Conservation (phyloP, 1,139 yeast species). For the Saccharomycopsis hybrid region DNA sequence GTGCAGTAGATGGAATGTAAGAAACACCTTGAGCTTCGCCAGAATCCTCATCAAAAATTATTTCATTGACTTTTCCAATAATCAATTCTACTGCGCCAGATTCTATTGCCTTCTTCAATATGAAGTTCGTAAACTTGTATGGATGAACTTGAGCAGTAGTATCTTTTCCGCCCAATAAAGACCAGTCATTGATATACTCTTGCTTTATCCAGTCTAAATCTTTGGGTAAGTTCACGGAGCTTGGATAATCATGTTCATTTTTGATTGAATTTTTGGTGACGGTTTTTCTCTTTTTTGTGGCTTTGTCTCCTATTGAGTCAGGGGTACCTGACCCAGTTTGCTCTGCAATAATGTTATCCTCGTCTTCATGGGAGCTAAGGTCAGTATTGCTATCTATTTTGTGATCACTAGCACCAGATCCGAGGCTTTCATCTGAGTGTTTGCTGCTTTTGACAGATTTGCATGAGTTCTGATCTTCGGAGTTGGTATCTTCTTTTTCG, state of each 20-base stretch:
- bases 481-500: constrained; percentile 3
- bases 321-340: constrained; percentile 3
- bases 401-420: neutral
- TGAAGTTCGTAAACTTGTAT: constrained; percentile 77
- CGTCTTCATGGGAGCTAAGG: constrained; percentile 1
- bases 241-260: constrained; percentile 27
- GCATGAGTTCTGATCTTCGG: constrained; percentile 7
- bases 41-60: constrained; percentile 53
- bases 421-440: neutral
- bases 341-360: neutral
- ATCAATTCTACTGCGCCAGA: constrained; percentile 79
- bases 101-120: constrained; percentile 75
- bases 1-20: constrained; percentile 54
- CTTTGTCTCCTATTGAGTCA: constrained; percentile 4
- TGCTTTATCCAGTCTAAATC: constrained; percentile 80
- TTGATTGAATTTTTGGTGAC: constrained; percentile 36
- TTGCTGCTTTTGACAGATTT: constrained; percentile 12
- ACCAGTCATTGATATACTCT: constrained; percentile 63
- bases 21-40: constrained; percentile 63
- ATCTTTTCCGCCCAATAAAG: constrained; percentile 75
- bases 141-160: constrained; percentile 98
- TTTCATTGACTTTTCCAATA: constrained; percentile 73
- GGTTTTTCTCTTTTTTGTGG: constrained; percentile 24
- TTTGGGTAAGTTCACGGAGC: constrained; percentile 45
- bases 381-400: constrained; percentile 2